A percentile compares a stretch with the other conserved stretches of the same genome.
Evolutionary conservation across 164 flowering plant species (phyloP).

Genomic region (Malania oleifera): DNA sequence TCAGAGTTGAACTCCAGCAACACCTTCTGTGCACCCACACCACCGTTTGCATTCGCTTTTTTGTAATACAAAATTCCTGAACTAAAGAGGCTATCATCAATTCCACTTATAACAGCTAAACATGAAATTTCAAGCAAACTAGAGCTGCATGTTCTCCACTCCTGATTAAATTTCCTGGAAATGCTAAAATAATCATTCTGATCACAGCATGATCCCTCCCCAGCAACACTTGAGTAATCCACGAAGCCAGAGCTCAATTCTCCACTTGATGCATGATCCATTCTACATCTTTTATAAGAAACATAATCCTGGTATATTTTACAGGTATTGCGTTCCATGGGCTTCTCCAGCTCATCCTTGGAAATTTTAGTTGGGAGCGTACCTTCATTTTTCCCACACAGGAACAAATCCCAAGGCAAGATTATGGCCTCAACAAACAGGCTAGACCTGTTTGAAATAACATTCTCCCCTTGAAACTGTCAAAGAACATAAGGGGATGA

Average conservation of each 20-base stretch:
- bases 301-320: constrained; percentile 14
- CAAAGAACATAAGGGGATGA: constrained; percentile 7
- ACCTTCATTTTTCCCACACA: constrained; percentile 26
- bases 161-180: constrained; percentile 5
- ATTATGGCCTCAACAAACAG: constrained; percentile 64
- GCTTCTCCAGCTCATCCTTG: constrained; percentile 11
- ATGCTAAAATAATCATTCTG: constrained; percentile 3
- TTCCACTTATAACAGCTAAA: constrained; percentile 22
- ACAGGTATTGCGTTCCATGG: constrained; percentile 2
- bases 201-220: constrained; percentile 5
- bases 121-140: constrained; percentile 34
- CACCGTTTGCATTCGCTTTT: constrained; percentile 10
- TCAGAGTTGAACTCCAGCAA: constrained; percentile 65
- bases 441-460: constrained; percentile 25
- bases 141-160: constrained; percentile 6
- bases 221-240: constrained; percentile 1
- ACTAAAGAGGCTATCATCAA: constrained; percentile 13
- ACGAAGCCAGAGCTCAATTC: constrained; percentile 5
- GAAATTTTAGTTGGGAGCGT: constrained; percentile 7
- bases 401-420: constrained; percentile 60
- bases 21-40: constrained; percentile 24
- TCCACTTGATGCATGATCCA: constrained; percentile 16
- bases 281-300: constrained; percentile 43
- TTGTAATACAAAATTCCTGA: constrained; percentile 31
- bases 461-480: constrained; percentile 38